Evolutionary conservation across 1,139 yeast species (phyloP).

Genomic region (Hansenula sp.): DNA sequence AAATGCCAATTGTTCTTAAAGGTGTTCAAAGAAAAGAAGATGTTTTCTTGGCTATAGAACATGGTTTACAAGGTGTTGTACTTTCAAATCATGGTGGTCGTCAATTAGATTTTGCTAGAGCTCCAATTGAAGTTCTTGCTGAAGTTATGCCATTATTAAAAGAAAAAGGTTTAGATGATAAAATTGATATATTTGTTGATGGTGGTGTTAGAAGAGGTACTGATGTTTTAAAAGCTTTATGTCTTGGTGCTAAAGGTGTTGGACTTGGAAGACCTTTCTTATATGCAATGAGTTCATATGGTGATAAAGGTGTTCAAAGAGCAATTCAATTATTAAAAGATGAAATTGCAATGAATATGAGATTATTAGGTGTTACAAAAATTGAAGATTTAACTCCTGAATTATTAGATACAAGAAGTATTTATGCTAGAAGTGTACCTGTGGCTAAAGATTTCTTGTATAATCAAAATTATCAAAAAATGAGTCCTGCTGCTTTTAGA

Average conservation of each 20-base stretch:
- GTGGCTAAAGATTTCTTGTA: slow-evolving; percentile 45
- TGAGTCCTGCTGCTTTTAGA: slow-evolving; percentile 31
- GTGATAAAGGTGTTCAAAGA: slow-evolving; percentile 72
- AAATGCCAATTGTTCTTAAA: slow-evolving; percentile 51
- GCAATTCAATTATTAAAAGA: slow-evolving; percentile 77
- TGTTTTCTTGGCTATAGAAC: slow-evolving; percentile 58
- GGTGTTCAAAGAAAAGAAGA: slow-evolving; percentile 72
- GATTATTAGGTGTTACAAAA: slow-evolving; percentile 71
- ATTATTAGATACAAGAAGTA: slow-evolving; percentile 39
- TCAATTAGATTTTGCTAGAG: slow-evolving; percentile 62
- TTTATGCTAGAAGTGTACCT: slow-evolving; percentile 33
- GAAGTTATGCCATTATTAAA: slow-evolving; percentile 55
- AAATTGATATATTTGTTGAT: slow-evolving; percentile 44
- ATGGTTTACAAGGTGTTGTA: slow-evolving; percentile 72
- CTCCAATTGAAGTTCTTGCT: slow-evolving; percentile 65
- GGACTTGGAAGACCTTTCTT: slow-evolving; percentile 72
- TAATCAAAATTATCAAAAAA: slow-evolving; percentile 36
- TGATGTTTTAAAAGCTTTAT: slow-evolving; percentile 63
- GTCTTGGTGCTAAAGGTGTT: slow-evolving; percentile 73
- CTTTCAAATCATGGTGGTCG: slow-evolving; percentile 75
- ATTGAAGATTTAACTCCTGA: slow-evolving; percentile 59
- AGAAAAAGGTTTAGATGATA: slow-evolving; percentile 34
- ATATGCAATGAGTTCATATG: slow-evolving; percentile 69
- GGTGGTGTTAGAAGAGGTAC: slow-evolving; percentile 60
- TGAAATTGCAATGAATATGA: slow-evolving; percentile 85